Evolutionary conservation across 106 monocot genomes (phyloP).

Genomic region (Vanilla planifolia): DNA sequence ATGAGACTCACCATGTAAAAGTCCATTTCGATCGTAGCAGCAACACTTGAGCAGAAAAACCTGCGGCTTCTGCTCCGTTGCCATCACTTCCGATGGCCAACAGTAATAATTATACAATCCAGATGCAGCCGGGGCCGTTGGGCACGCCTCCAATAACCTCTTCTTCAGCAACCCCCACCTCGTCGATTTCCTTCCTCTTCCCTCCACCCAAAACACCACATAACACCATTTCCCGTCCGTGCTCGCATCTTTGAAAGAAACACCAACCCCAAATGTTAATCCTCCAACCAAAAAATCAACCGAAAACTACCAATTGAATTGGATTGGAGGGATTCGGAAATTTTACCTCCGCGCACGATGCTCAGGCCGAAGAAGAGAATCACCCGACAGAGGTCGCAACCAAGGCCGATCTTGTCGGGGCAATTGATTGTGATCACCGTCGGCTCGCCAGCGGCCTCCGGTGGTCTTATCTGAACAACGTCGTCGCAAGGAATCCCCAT

Average conservation of each 20-base stretch:
- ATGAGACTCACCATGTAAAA: constrained; percentile 64
- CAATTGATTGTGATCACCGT: constrained; percentile 57
- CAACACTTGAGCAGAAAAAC: constrained; percentile 87
- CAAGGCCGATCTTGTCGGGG: constrained; percentile 81
- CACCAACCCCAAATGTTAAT: background rate
- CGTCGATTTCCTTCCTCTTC: constrained; percentile 18
- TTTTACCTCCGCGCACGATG: constrained; percentile 55
- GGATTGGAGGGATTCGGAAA: background rate
- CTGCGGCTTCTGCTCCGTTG: constrained; percentile 23
- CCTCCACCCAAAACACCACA: constrained; percentile 78
- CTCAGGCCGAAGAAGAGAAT: constrained; percentile 69
- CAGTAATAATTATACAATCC: constrained; percentile 25
- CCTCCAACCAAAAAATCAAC: background rate
- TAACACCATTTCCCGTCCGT: constrained; percentile 94
- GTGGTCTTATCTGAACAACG: constrained; percentile 39
- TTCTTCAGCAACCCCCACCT: constrained; percentile 78
- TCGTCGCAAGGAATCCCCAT: constrained; percentile 55
- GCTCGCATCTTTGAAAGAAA: constrained; percentile 39
- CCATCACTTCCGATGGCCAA: constrained; percentile 22
- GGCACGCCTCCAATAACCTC: constrained; percentile 66
- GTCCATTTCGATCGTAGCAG: constrained; percentile 67
- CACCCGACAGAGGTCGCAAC: constrained; percentile 75
- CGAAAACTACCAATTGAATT: background rate
- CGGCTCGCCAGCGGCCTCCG: constrained; percentile 44
- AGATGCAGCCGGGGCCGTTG: constrained; percentile 20